Evolutionary conservation across 352 stramenopile genomes (phyloP).

Genomic region (Phytophthora aleatoria): DNA sequence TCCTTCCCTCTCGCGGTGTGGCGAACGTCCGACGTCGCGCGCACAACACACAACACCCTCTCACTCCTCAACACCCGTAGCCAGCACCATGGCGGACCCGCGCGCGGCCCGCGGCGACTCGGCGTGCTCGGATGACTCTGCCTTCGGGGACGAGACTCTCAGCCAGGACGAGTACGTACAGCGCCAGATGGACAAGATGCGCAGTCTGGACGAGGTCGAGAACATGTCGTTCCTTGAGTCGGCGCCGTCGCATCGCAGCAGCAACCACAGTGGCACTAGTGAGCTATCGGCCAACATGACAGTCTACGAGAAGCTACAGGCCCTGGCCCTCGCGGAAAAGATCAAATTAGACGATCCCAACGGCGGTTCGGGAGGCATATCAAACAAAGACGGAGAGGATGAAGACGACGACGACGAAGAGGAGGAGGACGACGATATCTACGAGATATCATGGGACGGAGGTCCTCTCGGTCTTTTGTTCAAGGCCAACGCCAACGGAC

Average conservation of each 20-base stretch:
- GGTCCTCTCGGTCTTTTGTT: slow-evolving; percentile 78
- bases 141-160: slow-evolving; percentile 56
- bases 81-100: slow-evolving; percentile 22
- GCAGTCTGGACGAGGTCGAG: slow-evolving; percentile 36
- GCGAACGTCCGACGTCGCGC: slow-evolving; percentile 21
- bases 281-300: slow-evolving; percentile 37
- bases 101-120: slow-evolving; percentile 32
- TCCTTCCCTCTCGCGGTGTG: slow-evolving; percentile 12
- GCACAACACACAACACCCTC: background rate
- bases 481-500: slow-evolving; percentile 54
- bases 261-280: slow-evolving; percentile 32
- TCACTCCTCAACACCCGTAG: slow-evolving; percentile 3
- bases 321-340: slow-evolving; percentile 51
- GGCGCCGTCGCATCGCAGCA: slow-evolving; percentile 29
- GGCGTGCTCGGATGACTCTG: slow-evolving; percentile 52
- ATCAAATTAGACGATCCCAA: slow-evolving; percentile 36
- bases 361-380: slow-evolving; percentile 2
- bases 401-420: slow-evolving; percentile 53
- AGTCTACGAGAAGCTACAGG: slow-evolving; percentile 60
- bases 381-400: slow-evolving; percentile 17
- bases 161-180: slow-evolving; percentile 54
- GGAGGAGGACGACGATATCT: slow-evolving; percentile 70
- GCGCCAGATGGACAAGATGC: slow-evolving; percentile 58
- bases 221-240: slow-evolving; percentile 28
- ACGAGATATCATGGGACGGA: slow-evolving; percentile 72